Evolutionary conservation across 2,329 filamentous ascomycete species (phyloP).

Genomic region (Cercospora citrullina): DNA sequence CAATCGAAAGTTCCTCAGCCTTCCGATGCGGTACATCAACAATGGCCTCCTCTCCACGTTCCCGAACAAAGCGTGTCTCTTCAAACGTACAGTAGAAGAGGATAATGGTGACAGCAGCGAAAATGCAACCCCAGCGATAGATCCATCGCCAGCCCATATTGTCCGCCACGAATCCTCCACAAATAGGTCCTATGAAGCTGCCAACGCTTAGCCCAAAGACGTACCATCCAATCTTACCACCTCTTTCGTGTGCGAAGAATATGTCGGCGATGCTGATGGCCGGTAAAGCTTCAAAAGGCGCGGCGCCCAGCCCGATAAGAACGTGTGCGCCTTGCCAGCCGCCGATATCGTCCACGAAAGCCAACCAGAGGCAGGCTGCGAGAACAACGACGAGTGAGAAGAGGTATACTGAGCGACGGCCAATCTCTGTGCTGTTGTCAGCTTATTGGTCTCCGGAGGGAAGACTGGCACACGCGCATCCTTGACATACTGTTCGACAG

Average conservation of each 20-base stretch:
- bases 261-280: slow-evolving; percentile 38
- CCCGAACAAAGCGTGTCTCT: slow-evolving; percentile 55
- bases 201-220: slow-evolving; percentile 30
- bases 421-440: background rate
- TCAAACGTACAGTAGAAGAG: slow-evolving; percentile 61
- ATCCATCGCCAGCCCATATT: slow-evolving; percentile 53
- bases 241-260: slow-evolving; percentile 37
- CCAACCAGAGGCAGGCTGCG: background rate
- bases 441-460: background rate
- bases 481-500: slow-evolving; percentile 2
- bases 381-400: background rate
- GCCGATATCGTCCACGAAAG: background rate
- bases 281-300: slow-evolving; percentile 30
- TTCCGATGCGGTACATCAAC: background rate
- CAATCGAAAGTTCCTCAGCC: background rate
- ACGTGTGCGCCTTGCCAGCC: slow-evolving; percentile 9
- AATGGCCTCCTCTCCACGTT: slow-evolving; percentile 13
- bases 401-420: background rate
- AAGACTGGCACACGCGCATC: background rate
- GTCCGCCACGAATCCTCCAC: slow-evolving; percentile 53
- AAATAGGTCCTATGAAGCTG: slow-evolving; percentile 42
- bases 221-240: slow-evolving; percentile 35
- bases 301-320: slow-evolving; percentile 29
- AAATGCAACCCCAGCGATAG: slow-evolving; percentile 55
- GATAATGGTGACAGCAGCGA: slow-evolving; percentile 50